Percentiles rank a stretch among this genome's conserved stretches.
Evolutionary conservation across 148 eudicot genomes (phyloP).

Genomic region (Dysphania ambrosioides): DNA sequence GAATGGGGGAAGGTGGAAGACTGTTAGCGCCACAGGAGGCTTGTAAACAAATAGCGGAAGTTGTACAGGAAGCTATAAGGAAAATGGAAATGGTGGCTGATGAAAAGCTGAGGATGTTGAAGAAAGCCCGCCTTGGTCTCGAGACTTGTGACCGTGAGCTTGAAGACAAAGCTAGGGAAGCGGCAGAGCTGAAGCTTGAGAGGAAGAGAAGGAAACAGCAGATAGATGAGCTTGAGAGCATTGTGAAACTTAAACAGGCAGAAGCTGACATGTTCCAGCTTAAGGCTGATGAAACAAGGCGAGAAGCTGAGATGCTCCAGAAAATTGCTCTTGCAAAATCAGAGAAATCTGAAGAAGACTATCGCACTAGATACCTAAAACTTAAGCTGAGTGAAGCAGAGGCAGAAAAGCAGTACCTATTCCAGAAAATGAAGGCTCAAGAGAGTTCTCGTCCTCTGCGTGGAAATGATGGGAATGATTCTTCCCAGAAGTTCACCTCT

Average conservation of each 20-base stretch:
- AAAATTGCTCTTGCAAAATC: constrained; percentile 51
- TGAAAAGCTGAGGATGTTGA: constrained; percentile 50
- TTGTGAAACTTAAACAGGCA: constrained; percentile 56
- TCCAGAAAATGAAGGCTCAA: constrained; percentile 53
- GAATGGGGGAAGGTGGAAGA: constrained; percentile 38
- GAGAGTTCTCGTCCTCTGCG: constrained; percentile 39
- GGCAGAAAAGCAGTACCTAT: constrained; percentile 50
- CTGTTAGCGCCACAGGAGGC: constrained; percentile 58
- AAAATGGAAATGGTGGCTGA: constrained; percentile 66
- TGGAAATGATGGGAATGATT: constrained; percentile 33
- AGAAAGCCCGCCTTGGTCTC: constrained; percentile 42
- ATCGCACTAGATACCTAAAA: constrained; percentile 48
- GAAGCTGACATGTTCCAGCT: constrained; percentile 70
- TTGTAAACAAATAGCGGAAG: constrained; percentile 53
- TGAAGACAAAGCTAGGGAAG: constrained; percentile 54
- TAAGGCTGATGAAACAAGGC: constrained; percentile 53
- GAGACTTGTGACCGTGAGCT: constrained; percentile 54
- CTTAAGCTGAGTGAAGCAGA: constrained; percentile 56
- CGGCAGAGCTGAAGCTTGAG: constrained; percentile 46
- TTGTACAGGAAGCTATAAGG: constrained; percentile 53
- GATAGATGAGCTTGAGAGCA: constrained; percentile 57
- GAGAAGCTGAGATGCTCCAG: constrained; percentile 59
- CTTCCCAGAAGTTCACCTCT: constrained; percentile 36
- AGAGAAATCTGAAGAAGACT: constrained; percentile 54
- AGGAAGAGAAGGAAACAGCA: constrained; percentile 46